Evolutionary conservation across 306 rosid species (phyloP).

Genomic region (Astragalus glycyphyllos): DNA sequence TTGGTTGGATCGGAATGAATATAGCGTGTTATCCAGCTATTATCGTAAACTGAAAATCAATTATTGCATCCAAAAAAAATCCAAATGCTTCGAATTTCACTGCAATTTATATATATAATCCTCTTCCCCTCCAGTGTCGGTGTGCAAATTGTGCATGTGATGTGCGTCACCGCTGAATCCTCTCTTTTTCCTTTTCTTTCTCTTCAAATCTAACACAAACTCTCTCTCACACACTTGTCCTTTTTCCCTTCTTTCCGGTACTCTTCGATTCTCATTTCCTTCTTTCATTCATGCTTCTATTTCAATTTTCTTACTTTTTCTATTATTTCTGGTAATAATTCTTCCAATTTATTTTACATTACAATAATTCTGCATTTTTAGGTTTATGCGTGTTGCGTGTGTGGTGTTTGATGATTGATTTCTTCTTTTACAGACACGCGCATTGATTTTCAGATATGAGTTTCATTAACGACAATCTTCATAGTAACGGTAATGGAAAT

Average conservation of each 20-base stretch:
- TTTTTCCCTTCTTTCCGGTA: slow-evolving; percentile 19
- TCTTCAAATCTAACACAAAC: background rate
- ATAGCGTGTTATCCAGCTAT: slow-evolving; percentile 17
- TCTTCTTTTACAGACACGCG: slow-evolving; percentile 30
- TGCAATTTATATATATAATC: background rate
- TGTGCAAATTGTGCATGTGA: background rate
- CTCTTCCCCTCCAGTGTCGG: slow-evolving; percentile 13
- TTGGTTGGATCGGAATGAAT: background rate
- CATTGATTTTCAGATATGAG: slow-evolving; percentile 48
- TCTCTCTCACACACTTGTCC: too few relatives aligned
- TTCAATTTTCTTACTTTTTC: background rate
- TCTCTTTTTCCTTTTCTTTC: background rate
- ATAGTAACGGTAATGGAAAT: slow-evolving; percentile 36
- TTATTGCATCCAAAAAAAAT: background rate
- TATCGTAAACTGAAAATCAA: background rate
- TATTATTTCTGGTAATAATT: background rate
- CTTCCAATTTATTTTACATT: background rate
- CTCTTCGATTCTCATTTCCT: background rate
- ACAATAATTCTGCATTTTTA: background rate
- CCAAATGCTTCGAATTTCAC: background rate
- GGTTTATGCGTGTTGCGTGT: background rate
- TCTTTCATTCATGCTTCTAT: too few relatives aligned
- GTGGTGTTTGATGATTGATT: slow-evolving; percentile 6
- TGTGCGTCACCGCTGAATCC: slow-evolving; percentile 25
- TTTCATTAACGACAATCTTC: slow-evolving; percentile 50